phyloP scores from a whole-genome alignment of 1,139 yeast species.

The Candida sanyaensis region DNA sequence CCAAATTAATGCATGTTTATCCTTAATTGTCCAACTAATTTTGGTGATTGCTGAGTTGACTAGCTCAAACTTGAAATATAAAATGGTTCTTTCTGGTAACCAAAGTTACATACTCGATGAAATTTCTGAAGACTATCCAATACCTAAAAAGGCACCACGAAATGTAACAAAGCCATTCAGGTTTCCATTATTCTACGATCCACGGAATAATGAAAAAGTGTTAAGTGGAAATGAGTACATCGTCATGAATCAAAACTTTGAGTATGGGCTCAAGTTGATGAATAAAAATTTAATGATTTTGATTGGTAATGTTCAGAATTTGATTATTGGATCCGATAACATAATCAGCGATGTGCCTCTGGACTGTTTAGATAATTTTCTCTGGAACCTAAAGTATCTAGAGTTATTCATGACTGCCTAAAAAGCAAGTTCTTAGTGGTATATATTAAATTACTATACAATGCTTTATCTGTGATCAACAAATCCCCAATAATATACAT shows the following conservation, averaged over 20 bases:
- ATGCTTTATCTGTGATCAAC: not conserved
- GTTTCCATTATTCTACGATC: slow-evolving; percentile 34
- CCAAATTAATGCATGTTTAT: slow-evolving; percentile 35
- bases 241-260: slow-evolving; percentile 31
- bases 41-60: slow-evolving; percentile 26
- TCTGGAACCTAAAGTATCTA: slow-evolving; percentile 45
- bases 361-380: slow-evolving; percentile 43
- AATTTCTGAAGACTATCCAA: slow-evolving; percentile 17
- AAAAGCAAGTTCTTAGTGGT: not conserved
- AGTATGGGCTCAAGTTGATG: slow-evolving; percentile 34
- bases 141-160: slow-evolving; percentile 5
- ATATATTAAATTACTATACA: not conserved
- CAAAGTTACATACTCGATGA: slow-evolving; percentile 30
- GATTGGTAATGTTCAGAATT: slow-evolving; percentile 24
- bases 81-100: slow-evolving; percentile 26
- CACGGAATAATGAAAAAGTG: slow-evolving; percentile 23
- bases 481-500: not conserved
- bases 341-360: slow-evolving; percentile 28
- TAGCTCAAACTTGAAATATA: slow-evolving; percentile 28
- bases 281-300: slow-evolving; percentile 33
- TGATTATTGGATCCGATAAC: slow-evolving; percentile 12
- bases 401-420: slow-evolving; percentile 36
- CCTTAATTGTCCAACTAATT: slow-evolving; percentile 31
- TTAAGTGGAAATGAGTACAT: slow-evolving; percentile 14
- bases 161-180: slow-evolving; percentile 2